phyloP scores from a whole-genome alignment of 2,329 filamentous ascomycete genomes.

The Knufia fluminis region DNA sequence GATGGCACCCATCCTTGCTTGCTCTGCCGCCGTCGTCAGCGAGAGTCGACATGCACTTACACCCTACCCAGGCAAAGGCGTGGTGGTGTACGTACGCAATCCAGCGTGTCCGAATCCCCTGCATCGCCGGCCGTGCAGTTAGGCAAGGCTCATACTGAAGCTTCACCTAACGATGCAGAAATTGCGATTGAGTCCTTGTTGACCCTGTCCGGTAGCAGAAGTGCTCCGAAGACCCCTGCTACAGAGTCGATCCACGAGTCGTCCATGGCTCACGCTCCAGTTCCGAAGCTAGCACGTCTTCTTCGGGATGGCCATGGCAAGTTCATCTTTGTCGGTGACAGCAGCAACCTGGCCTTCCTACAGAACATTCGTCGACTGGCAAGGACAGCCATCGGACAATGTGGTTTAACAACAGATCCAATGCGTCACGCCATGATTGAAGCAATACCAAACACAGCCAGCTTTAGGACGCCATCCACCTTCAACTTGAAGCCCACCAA shows the following conservation, averaged over 20 bases:
- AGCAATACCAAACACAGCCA: slow-evolving; percentile 16
- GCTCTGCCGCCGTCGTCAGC: slow-evolving; percentile 39
- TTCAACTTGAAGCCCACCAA: slow-evolving; percentile 25
- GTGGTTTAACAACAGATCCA: slow-evolving; percentile 33
- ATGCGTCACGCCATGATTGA: slow-evolving; percentile 36
- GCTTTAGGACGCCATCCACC: background rate
- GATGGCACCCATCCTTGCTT: slow-evolving; percentile 43
- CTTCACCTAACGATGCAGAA: slow-evolving; percentile 19
- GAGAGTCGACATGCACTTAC: slow-evolving; percentile 34
- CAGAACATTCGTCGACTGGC: slow-evolving; percentile 45
- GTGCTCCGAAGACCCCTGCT: slow-evolving; percentile 16
- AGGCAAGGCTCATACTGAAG: background rate
- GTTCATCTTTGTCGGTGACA: slow-evolving; percentile 47
- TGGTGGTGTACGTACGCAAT: background rate
- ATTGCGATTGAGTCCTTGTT: slow-evolving; percentile 23
- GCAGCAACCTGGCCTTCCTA: slow-evolving; percentile 44
- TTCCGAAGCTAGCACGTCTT: slow-evolving; percentile 38
- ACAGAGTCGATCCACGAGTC: background rate
- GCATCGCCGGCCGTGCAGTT: slow-evolving; percentile 1
- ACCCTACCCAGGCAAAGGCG: slow-evolving; percentile 22
- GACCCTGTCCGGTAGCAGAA: slow-evolving; percentile 20
- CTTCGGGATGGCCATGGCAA: slow-evolving; percentile 45
- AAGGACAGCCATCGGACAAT: slow-evolving; percentile 36
- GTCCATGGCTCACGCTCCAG: slow-evolving; percentile 24
- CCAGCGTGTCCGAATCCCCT: background rate